Evolutionary conservation across 2,329 filamentous ascomycete genomes (phyloP), one percentile per base, ranked within the genome.

Genomic region (Botrytis hyacinthi): DNA sequence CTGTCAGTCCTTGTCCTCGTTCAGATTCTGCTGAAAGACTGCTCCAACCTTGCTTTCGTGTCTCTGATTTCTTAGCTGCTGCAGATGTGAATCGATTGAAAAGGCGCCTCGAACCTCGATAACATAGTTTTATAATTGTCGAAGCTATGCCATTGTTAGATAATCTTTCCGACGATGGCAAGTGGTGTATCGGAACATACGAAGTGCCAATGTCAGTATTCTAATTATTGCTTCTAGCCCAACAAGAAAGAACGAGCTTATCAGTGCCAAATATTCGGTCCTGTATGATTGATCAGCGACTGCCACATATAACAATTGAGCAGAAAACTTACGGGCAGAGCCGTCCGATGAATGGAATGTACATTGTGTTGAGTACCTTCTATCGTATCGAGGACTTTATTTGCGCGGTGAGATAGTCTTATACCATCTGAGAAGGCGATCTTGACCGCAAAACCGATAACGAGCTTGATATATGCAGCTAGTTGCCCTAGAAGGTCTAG

Each of bases 191-290:
- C 35, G 16, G n/a, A 26, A 75, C 91, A 81, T 84, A 95, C 92
- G 96, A 60, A 99, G 88, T 51, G 93, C 93, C 75, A 98, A 88
- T 2, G 96, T 98, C 75, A 97, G 89, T 74, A 97, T 86, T 78
- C 95, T 91, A 79, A 97, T 92, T 75, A 97, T 80, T 73, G 91
- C 90, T 83, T 99, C 96, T 77, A 97, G 87, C 65, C 90, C 87
- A 74, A 98, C 91, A 54, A 99, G 88, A 70, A 93, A 80, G 79
- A 98, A 92, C 12, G 95, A 98, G 72, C 91, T 90, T 65, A 96
- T 83, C 61, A 99, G 89, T 57, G 95, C 94, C 76, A 97, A 84
- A 84, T 98, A 98, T 84, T 99, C 95, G 83, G 88, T 88, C 82
- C 92, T 94, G 74, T 72, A 46, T 35, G 65, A 69, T 48, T 59